Percentiles rank a stretch among this genome's conserved stretches.
Evolutionary conservation across 78 protist species (phyloP).

Genomic region (Planoprotostelium fungivorum): DNA sequence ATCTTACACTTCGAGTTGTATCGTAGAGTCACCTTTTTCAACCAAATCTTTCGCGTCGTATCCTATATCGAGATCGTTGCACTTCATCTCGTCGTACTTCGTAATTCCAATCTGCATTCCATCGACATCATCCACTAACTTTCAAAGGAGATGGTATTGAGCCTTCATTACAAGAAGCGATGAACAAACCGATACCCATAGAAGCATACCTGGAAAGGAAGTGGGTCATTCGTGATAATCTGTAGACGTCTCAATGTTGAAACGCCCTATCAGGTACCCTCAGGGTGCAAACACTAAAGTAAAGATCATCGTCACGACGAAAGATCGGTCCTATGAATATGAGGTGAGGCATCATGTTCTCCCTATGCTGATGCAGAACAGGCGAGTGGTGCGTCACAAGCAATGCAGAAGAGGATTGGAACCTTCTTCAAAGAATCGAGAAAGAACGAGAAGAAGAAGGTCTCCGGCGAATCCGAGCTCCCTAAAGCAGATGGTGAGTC

Average conservation of each 20-base stretch:
- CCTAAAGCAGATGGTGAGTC: no score
- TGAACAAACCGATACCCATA: not conserved
- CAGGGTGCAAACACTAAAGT: not conserved
- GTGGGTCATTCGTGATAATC: not conserved
- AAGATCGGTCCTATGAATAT: not conserved
- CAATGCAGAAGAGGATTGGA: not conserved
- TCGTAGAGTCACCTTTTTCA: no score
- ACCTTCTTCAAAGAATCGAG: not conserved
- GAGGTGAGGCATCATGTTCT: not conserved
- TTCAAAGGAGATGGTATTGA: no score
- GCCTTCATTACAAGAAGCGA: not conserved
- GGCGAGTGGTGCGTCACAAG: not conserved
- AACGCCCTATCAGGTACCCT: not conserved
- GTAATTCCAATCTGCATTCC: no score
- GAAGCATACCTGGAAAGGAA: not conserved
- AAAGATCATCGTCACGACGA: not conserved
- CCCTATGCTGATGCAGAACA: not conserved
- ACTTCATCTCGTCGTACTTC: no score
- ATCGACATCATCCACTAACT: no score
- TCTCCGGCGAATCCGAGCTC: no score
- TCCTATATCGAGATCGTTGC: no score
- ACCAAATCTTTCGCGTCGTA: no score
- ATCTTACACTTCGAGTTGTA: no score
- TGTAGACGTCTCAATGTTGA: not conserved
- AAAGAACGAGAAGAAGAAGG: not conserved